Evolutionary conservation across 2,329 filamentous ascomycete species (phyloP).

Genomic region (Malbranchea cinnamomea): DNA sequence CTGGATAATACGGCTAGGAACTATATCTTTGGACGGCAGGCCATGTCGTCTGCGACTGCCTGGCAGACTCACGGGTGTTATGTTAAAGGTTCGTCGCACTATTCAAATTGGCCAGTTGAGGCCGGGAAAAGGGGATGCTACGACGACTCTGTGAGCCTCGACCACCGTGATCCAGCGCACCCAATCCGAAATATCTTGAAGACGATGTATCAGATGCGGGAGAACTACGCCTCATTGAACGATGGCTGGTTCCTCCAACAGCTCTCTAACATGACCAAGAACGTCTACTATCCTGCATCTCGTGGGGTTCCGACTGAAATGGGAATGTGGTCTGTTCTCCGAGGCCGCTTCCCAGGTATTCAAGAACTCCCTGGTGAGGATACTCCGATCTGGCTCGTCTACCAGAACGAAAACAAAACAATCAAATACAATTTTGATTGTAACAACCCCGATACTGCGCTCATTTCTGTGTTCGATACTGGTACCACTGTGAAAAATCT

Average conservation of each 20-base stretch:
- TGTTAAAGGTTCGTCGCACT: slow-evolving; percentile 39
- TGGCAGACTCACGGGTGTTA: slow-evolving; percentile 55
- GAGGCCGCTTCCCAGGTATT: slow-evolving; percentile 34
- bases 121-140: slow-evolving; percentile 40
- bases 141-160: slow-evolving; percentile 41
- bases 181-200: slow-evolving; percentile 47
- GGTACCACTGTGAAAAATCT: slow-evolving; percentile 46
- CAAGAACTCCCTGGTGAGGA: slow-evolving; percentile 38
- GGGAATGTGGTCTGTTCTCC: slow-evolving; percentile 45
- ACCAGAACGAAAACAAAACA: slow-evolving; percentile 33
- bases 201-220: slow-evolving; percentile 45
- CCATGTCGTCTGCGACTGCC: slow-evolving; percentile 46
- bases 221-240: slow-evolving; percentile 42
- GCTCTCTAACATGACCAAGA: slow-evolving; percentile 41
- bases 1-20: slow-evolving; percentile 49
- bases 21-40: slow-evolving; percentile 50
- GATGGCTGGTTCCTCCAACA: slow-evolving; percentile 42
- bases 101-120: slow-evolving; percentile 43
- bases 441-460: slow-evolving; percentile 30
- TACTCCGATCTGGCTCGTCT: slow-evolving; percentile 32
- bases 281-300: slow-evolving; percentile 38
- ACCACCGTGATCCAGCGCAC: slow-evolving; percentile 48
- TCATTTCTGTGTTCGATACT: slow-evolving; percentile 41
- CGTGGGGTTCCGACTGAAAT: slow-evolving; percentile 39
- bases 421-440: slow-evolving; percentile 45